These are phyloP conservation scores for Gymnopilus dilepis DNA, from an alignment of 768 basidiomycete genomes.

Conservation along the genomic window DNA sequence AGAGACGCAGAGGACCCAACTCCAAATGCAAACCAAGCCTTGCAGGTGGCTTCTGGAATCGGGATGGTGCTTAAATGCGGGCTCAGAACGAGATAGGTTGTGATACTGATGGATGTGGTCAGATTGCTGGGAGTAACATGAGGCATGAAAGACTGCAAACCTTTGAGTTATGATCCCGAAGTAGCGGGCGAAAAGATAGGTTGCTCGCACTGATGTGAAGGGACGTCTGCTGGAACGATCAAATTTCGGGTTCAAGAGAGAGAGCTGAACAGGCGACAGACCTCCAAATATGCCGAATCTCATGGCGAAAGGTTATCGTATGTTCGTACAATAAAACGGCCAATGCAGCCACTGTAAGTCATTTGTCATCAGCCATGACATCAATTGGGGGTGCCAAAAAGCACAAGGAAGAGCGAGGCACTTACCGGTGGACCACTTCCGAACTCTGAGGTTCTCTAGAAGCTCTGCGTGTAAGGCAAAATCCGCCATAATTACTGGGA, in stretches of 20 bases:
- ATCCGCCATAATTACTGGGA: background rate
- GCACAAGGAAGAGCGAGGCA: too few species aligned
- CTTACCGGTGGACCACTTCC: conserved; percentile 5
- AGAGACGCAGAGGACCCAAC: background rate
- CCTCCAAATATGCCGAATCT: conserved; percentile 7
- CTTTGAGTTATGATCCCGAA: background rate
- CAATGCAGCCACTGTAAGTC: background rate
- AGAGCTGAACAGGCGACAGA: background rate
- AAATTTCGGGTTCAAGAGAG: background rate
- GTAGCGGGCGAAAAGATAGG: conserved; percentile 4
- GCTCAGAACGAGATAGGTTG: background rate
- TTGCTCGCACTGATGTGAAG: background rate
- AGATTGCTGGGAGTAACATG: background rate
- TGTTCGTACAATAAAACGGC: conserved; percentile 1
- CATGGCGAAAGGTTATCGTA: background rate
- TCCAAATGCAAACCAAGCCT: background rate
- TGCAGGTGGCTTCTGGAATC: background rate
- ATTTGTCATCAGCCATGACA: background rate
- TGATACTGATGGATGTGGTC: background rate
- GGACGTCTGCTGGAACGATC: background rate
- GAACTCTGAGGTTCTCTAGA: background rate
- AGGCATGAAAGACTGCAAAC: background rate
- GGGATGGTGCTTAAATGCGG: background rate
- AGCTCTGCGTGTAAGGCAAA: background rate
- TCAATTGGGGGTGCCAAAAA: background rate